phyloP scores from a whole-genome alignment of 2,329 filamentous ascomycete species.

The Lachnellula suecica region DNA sequence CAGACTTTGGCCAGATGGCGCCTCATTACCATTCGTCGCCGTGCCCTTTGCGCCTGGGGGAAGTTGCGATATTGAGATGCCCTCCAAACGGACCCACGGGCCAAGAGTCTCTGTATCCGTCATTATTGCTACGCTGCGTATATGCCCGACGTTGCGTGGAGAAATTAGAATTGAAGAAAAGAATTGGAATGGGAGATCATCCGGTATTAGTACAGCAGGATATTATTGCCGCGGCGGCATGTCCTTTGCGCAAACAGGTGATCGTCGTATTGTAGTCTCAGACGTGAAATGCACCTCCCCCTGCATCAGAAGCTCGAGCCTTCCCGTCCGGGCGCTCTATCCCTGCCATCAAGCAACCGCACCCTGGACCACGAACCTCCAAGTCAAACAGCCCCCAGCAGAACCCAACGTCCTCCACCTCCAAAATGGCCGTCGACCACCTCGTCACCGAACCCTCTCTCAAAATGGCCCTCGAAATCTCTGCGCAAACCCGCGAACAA shows the following conservation, averaged over 20 bases:
- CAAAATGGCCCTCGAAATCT: conserved; percentile 67
- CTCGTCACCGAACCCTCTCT: conserved; percentile 67
- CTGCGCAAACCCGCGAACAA: conserved; percentile 71
- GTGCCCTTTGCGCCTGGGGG: conserved; percentile 36
- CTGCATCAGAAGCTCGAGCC: neutral
- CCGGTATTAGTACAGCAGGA: no score
- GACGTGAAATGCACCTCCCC: no score
- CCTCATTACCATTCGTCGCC: conserved; percentile 16
- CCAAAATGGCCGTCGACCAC: conserved; percentile 51
- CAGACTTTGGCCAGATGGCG: conserved; percentile 11
- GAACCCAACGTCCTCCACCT: neutral
- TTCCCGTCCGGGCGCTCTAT: no score
- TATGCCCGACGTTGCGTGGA: no score
- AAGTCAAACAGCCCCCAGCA: neutral
- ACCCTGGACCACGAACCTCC: neutral
- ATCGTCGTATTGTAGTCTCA: no score
- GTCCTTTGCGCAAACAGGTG: no score
- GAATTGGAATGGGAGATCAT: neutral
- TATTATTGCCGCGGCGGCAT: no score
- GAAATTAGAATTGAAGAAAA: no score
- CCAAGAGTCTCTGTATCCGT: conserved; percentile 33
- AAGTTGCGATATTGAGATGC: conserved; percentile 47
- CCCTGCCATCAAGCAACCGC: neutral
- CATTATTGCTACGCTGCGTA: neutral
- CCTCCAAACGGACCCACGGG: conserved; percentile 54